phyloP scores from a whole-genome alignment of 257 asterid genomes.

The Primulina huaijiensis region DNA sequence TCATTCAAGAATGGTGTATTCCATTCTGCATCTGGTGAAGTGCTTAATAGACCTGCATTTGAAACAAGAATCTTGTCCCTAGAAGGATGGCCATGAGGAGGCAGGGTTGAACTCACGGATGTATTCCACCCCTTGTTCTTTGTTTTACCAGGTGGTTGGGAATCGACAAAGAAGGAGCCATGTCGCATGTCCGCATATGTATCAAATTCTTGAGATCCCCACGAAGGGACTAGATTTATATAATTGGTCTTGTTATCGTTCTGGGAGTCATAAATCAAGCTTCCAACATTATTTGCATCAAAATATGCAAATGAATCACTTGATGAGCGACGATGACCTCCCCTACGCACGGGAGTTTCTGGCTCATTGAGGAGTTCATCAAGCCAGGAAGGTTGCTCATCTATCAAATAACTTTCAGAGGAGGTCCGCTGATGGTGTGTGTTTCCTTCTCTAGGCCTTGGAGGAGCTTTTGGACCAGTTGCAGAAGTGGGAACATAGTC shows the following conservation, averaged over 20 bases:
- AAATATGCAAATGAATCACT: conserved; percentile 50
- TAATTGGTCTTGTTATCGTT: conserved; percentile 36
- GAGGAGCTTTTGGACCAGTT: conserved; percentile 38
- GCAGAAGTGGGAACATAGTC: conserved; percentile 44
- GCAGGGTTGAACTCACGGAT: conserved; percentile 32
- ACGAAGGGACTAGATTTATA: conserved; percentile 34
- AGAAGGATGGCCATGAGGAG: conserved; percentile 39
- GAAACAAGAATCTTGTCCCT: conserved; percentile 32
- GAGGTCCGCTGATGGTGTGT: conserved; percentile 46
- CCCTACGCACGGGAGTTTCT: conserved; percentile 44
- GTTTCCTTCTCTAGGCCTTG: conserved; percentile 38
- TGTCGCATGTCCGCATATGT: conserved; percentile 37
- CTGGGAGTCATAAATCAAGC: conserved; percentile 30
- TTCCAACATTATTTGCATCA: conserved; percentile 28
- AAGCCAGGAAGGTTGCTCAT: conserved; percentile 56
- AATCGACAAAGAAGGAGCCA: conserved; percentile 34
- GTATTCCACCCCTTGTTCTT: conserved; percentile 41
- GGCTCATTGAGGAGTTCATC: conserved; percentile 60
- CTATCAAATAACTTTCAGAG: conserved; percentile 44
- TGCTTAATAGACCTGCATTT: conserved; percentile 33
- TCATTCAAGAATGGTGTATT: conserved; percentile 35
- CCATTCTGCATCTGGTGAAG: conserved; percentile 38
- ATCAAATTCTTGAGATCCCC: conserved; percentile 58
- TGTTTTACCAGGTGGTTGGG: conserved; percentile 28
- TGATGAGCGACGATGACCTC: conserved; percentile 50